Evolutionary conservation across 805 yeast genomes (phyloP), one percentile per base, ranked within the genome.

Genomic region (Saturnispora diversa): DNA sequence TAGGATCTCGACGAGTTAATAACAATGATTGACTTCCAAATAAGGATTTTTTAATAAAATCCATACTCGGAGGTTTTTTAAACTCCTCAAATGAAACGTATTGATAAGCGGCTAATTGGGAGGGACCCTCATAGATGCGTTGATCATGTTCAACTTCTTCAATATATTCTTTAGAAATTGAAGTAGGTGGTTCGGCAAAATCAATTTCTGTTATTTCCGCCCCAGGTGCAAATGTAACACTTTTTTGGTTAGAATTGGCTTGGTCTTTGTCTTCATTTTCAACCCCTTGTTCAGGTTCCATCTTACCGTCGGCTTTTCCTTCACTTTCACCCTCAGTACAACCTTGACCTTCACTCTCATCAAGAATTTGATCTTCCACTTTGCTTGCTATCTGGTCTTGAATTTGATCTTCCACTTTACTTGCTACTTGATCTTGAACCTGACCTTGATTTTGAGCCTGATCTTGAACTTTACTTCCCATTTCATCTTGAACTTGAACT

Each of bases 41-140:
- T n/a, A 84, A 54, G n/a, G 60, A 55, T 2, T 51, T 46, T 25
- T 63, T 62, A 19, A 72, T 53, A 10, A 60, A 58, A 7, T 59
- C 52, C 5, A 28, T 33, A 3, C 56, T 44, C n/a, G 52, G 43
- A 2, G 61, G 60, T 19, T 56, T 60, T 2, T 40, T 22, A 47
- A 75, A 74, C 27, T 72, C 72, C 44, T 76, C 67, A 33, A 83
- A 62, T 2, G 74, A 66, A 0, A 85, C 56, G 30, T 64, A 64
- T 49, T 79, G 76, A 26, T 73, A 66, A 1, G 76, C 67, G 2
- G 80, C 76, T 39, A 67, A 67, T 51, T 78, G 86, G 2, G 65
- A 58, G 1, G 94, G 94, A 0, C 94, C 94, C 55, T 78, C 80
- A 50, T 68, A 76, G 0, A 65, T 29, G 10, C 33, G 21, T 9